Base-by-base conservation (phyloP, 2,329 filamentous ascomycete genomes). In the Colletotrichum sp. region DNA sequence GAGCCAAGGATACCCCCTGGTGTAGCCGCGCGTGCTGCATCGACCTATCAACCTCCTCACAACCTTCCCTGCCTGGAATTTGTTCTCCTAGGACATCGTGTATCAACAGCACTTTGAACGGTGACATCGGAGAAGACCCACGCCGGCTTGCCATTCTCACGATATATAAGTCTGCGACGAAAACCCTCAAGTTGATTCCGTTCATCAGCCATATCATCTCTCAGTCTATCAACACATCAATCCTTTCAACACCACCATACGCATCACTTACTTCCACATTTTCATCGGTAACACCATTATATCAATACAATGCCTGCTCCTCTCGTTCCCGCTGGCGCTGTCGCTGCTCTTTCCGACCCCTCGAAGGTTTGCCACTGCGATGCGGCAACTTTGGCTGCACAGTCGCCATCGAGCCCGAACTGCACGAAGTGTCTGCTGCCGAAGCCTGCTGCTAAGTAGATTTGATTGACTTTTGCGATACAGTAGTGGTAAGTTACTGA, bases 301-400 rank as follows among this genome's bases (percentile, higher is more conserved):
- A 52, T 16, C 28, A n/a, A 39, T n/a, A 66, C 24, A 60, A 70
- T 70, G 68, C 68, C 68, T 48, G 68, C 68, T 24, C 68, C 68
- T 13, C n/a, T 70, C 21, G 26, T 70, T 14, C 57, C 68, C 68
- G 68, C 30, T 9, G 43, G 34, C 4, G 32, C 68, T 26, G 39
- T 70, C 28, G 57, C 68, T n/a, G 24, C 68, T 26, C 68, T 70
- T 3, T 24, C 65, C 14, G 65, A 68, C 65, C 65, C 65, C 4
- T 68, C 68, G 26, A 70, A 70, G 57, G 30, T 52, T n/a, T 70
- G 68, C n/a, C 18, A 18, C 32, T 70, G 68, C 39, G 68, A 43
- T 34, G 32, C 68, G 7, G 59, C 59, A 14, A 63, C 30, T 16
- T 34, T 63, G 16, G 36, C 68, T 7, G 28, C 68, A 13, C 61